Evolutionary conservation across 164 flowering plant species (phyloP), one percentile per base, ranked within the genome.

Genomic region (Kalanchoe fedtschenkoi): DNA sequence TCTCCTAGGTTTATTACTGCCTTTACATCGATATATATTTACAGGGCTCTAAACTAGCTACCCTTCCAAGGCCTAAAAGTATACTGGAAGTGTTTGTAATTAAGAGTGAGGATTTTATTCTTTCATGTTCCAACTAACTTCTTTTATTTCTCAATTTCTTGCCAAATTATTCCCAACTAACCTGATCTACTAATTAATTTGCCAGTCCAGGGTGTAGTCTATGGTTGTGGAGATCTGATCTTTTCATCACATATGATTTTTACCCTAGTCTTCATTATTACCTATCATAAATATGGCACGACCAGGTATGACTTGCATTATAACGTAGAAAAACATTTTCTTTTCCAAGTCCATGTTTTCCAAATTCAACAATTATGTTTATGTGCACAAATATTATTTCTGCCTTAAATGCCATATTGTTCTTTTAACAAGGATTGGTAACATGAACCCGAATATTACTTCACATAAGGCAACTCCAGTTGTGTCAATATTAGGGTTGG

Each of bases 161-260:
- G 39, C 59, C n/a, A n/a, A n/a, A n/a, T 11, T 53, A 22, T 24
- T 2, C 64, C 61, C 29, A 41, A 62, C 46, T 35, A 58, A 33
- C 61, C 69, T 47, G 28, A 3, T 63, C 34, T 57, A 6, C 63
- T 44, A 35, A 26, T 53, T 44, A 35, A 26, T 53, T 70, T 0
- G 80, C 81, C 95, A 90, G 98, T 93, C 81, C 77, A 82, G 32
- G 96, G 97, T 19, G 86, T 91, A 30, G 58, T 91, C 46, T 89
- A 73, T 77, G 99, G 99, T 32, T 95, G 99, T 77, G 99, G 99
- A 58, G 99, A 95, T 78, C 69, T 95, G 72, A 95, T 95, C 58
- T 95, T 95, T 69, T 95, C 99, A 66, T 95, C 99, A 39, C 99
- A 95, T 79, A 95, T 95, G 99, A 95, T 95, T 71, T 95, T 95